Percentiles rank a stretch among this genome's conserved stretches.
These are phyloP conservation scores for Talaromyces sp. DNA, from an alignment of 2,329 filamentous ascomycete genomes.

Conservation along the genomic window DNA sequence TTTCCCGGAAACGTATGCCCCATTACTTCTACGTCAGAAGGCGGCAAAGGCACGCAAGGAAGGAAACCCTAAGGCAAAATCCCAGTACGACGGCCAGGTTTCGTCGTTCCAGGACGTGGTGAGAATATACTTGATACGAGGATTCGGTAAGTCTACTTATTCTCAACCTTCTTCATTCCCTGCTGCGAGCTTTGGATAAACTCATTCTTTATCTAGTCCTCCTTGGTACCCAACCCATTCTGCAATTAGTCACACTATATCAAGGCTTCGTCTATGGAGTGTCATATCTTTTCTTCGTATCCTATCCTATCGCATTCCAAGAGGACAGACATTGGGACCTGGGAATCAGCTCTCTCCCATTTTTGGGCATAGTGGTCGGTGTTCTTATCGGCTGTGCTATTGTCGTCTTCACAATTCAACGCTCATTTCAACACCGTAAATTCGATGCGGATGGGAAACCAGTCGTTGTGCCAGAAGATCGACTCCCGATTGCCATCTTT, in stretches of 20 bases:
- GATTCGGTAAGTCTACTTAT: not conserved
- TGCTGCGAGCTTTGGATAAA: not conserved
- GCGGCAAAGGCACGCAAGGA: conserved; percentile 47
- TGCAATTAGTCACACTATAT: conserved; percentile 32
- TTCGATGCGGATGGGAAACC: not conserved
- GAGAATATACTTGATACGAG: not conserved
- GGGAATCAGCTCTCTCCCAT: not conserved
- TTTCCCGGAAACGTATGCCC: conserved; percentile 48
- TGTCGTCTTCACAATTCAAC: conserved; percentile 51
- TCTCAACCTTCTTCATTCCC: not conserved
- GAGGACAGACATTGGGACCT: conserved; percentile 13
- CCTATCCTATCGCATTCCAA: conserved; percentile 13
- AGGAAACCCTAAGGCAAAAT: conserved; percentile 30
- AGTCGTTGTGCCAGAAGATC: not conserved
- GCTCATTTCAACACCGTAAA: not conserved
- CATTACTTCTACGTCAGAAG: conserved; percentile 48
- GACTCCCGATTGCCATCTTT: not conserved
- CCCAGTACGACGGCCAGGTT: not conserved
- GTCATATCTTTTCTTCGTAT: conserved; percentile 12
- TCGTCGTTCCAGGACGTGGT: not conserved
- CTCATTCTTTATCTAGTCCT: not conserved
- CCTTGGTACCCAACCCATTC: not conserved
- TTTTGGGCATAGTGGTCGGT: conserved; percentile 2
- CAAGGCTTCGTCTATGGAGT: conserved; percentile 32
- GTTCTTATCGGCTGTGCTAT: conserved; percentile 69